Evolutionary conservation across 352 stramenopile genomes (phyloP).

Genomic region (Blastocystis sp.): DNA sequence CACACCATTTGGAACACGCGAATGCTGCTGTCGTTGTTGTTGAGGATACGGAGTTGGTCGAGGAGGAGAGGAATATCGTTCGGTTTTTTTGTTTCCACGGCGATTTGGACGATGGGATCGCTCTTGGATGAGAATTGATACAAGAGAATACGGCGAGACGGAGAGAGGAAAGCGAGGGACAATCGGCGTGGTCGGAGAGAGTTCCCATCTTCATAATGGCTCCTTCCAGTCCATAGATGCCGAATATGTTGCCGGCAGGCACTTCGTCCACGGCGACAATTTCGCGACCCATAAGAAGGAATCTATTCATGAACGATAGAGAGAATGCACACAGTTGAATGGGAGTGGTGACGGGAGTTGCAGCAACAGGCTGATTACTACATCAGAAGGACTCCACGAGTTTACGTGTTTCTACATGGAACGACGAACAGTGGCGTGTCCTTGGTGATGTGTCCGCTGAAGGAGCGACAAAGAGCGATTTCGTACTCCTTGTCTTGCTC

Average conservation of each 20-base stretch:
- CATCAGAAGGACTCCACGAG: background rate
- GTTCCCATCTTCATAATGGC: conserved; percentile 69
- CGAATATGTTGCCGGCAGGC: conserved; percentile 73
- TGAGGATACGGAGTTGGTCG: conserved; percentile 69
- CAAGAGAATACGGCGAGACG: conserved; percentile 63
- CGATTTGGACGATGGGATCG: conserved; percentile 75
- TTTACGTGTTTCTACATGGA: background rate
- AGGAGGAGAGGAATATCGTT: conserved; percentile 70
- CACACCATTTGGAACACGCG: conserved; percentile 63
- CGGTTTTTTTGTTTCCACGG: conserved; percentile 72
- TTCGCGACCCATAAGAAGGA: conserved; percentile 70
- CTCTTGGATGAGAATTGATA: conserved; percentile 60
- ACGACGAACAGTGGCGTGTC: background rate
- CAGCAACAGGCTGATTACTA: background rate
- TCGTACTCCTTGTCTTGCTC: conserved; percentile 20
- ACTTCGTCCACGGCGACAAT: conserved; percentile 68
- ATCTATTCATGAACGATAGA: background rate
- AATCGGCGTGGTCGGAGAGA: conserved; percentile 63
- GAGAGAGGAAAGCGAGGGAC: conserved; percentile 72
- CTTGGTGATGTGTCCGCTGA: background rate
- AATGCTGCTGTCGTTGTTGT: conserved; percentile 72
- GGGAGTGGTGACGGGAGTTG: background rate
- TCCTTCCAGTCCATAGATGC: conserved; percentile 71
- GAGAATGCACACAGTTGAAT: background rate
- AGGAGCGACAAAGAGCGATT: conserved; percentile 35